phyloP scores from a whole-genome alignment of 2,329 filamentous ascomycete species.

The Penicillium sp. region DNA sequence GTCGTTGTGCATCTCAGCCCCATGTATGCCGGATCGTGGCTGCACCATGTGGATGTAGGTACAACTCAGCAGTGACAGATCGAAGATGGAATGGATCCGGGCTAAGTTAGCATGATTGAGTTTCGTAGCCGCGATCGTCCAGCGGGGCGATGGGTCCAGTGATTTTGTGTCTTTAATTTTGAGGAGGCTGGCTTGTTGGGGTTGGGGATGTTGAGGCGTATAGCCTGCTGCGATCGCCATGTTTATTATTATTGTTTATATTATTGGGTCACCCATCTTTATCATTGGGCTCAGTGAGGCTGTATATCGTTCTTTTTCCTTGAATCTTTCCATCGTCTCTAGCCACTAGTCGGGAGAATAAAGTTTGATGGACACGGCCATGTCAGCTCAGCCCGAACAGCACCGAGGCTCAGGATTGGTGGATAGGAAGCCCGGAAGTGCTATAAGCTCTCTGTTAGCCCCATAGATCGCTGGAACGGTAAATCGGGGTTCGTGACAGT shows the following conservation, averaged over 20 bases:
- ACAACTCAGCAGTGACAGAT: not conserved
- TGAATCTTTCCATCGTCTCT: too few species aligned
- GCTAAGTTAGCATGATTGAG: not conserved
- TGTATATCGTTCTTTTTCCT: not conserved
- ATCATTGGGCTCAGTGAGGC: not conserved
- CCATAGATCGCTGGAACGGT: not conserved
- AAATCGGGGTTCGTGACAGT: not conserved
- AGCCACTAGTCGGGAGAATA: slow-evolving; percentile 1
- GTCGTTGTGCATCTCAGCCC: not conserved
- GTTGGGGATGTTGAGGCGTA: not conserved
- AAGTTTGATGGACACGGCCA: slow-evolving; percentile 6
- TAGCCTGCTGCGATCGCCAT: not conserved
- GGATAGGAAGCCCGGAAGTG: not conserved
- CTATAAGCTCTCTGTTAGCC: not conserved
- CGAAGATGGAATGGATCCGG: not conserved
- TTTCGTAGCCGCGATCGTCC: not conserved
- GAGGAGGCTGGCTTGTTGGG: not conserved
- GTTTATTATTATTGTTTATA: not conserved
- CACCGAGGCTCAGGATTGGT: not conserved
- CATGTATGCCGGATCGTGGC: not conserved
- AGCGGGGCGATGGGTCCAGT: not conserved
- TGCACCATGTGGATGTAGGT: not conserved
- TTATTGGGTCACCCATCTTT: too few species aligned
- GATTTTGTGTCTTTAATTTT: too few species aligned
- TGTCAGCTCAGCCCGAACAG: slow-evolving; percentile 4